Evolutionary conservation across 257 asterid genomes (phyloP).

Genomic region (Ilex asprella): DNA sequence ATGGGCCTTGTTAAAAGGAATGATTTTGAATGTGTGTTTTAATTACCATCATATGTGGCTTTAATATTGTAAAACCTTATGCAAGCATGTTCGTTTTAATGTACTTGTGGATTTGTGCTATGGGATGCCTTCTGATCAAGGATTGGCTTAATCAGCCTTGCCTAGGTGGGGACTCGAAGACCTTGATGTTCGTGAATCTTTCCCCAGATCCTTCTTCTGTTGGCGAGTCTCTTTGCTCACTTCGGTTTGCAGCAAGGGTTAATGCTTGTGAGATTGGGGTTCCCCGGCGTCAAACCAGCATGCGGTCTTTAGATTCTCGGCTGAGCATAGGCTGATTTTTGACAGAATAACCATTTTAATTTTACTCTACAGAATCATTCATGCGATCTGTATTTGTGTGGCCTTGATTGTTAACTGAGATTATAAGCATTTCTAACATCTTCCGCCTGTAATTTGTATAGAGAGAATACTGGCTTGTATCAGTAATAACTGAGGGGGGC

Average conservation of each 20-base stretch:
- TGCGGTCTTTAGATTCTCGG: conserved; percentile 62
- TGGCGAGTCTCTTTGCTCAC: conserved; percentile 93
- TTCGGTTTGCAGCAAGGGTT: conserved; percentile 88
- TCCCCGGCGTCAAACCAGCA: conserved; percentile 86
- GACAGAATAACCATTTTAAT: conserved; percentile 10
- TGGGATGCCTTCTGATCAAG: conserved; percentile 5
- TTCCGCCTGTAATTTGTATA: conserved; percentile 51
- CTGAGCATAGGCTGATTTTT: conserved; percentile 68
- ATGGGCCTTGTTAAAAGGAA: too few relatives aligned
- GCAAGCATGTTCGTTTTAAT: neutral
- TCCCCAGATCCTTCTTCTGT: conserved; percentile 80
- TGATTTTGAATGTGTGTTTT: too few relatives aligned
- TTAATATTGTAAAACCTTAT: neutral
- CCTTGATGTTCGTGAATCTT: conserved; percentile 82
- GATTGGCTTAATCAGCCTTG: conserved; percentile 60
- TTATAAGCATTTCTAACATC: conserved; percentile 33
- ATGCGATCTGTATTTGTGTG: conserved; percentile 29
- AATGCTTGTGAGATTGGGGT: conserved; percentile 94
- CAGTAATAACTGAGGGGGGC: conserved; percentile 2
- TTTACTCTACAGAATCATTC: conserved; percentile 18
- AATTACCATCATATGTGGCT: too few relatives aligned
- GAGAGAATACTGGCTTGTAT: conserved; percentile 38
- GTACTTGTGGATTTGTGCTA: neutral
- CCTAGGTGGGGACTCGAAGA: conserved; percentile 96
- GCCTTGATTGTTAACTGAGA: conserved; percentile 26